phyloP scores from a whole-genome alignment of 805 yeast genomes.

The Cyberlindnera nakhonratchasimensis region DNA sequence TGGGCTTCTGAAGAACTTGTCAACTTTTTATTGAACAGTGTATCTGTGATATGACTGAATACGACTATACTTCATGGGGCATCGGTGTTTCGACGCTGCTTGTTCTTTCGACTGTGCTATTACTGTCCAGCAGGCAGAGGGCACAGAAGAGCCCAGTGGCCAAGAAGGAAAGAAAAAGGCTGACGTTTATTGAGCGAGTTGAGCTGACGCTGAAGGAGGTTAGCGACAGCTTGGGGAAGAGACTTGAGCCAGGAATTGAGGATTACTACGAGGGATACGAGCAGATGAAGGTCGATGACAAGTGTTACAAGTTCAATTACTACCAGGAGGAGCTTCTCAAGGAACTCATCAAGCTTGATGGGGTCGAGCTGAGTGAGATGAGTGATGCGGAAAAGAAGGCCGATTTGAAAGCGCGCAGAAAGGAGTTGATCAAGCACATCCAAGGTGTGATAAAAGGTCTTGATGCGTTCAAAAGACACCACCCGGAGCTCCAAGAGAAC shows the following conservation, averaged over 20 bases:
- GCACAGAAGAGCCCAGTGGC: slow-evolving; percentile 2
- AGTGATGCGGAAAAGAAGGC: slow-evolving; percentile 37
- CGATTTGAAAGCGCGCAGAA: slow-evolving; percentile 55
- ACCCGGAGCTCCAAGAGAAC: slow-evolving; percentile 1
- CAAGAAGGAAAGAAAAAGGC: slow-evolving; percentile 1
- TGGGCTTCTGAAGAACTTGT: no score
- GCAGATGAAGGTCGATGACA: slow-evolving; percentile 17
- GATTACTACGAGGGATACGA: slow-evolving; percentile 10
- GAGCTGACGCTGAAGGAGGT: slow-evolving; percentile 2
- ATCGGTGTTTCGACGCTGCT: slow-evolving; percentile 14
- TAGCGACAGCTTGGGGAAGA: not conserved
- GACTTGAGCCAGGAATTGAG: slow-evolving; percentile 8
- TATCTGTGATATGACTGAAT: slow-evolving; percentile 5
- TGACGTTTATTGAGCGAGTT: slow-evolving; percentile 3
- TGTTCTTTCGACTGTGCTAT: slow-evolving; percentile 14
- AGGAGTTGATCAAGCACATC: slow-evolving; percentile 53
- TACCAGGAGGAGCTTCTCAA: slow-evolving; percentile 67
- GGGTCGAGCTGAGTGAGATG: slow-evolving; percentile 40
- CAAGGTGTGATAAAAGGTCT: slow-evolving; percentile 35
- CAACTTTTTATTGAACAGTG: no score
- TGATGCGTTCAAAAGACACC: slow-evolving; percentile 17
- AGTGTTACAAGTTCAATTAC: slow-evolving; percentile 48
- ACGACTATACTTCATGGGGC: slow-evolving; percentile 5
- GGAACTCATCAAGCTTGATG: slow-evolving; percentile 63
- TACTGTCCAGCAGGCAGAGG: not conserved